phyloP scores from a whole-genome alignment of 305 asterid genomes.

The Caryopteris hybrid region DNA sequence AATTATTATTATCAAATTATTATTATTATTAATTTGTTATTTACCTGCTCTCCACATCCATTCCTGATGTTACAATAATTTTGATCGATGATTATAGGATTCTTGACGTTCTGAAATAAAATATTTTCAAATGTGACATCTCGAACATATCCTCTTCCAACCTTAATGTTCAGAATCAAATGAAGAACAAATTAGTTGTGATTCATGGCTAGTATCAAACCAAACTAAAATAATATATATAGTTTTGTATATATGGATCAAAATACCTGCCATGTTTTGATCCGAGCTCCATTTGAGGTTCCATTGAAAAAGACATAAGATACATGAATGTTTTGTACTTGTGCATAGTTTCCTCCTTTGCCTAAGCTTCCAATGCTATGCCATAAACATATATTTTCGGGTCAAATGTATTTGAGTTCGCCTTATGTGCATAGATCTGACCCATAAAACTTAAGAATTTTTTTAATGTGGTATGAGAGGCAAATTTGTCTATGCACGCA shows the following conservation, averaged over 20 bases:
- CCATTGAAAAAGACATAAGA: constrained; percentile 32
- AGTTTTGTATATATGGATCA: no score
- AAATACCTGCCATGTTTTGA: constrained; percentile 70
- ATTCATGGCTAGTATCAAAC: no score
- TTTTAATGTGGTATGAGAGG: no score
- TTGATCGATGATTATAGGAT: constrained; percentile 67
- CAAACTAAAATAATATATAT: no score
- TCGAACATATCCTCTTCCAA: constrained; percentile 52
- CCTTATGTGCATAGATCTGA: no score
- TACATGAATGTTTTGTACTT: constrained; percentile 42
- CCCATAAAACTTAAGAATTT: no score
- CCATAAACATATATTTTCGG: neutral
- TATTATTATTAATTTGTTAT: no score
- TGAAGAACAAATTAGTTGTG: no score
- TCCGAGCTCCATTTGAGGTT: constrained; percentile 66
- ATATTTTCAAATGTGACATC: constrained; percentile 39
- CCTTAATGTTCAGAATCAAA: constrained; percentile 17
- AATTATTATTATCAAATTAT: neutral
- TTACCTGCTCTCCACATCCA: constrained; percentile 47
- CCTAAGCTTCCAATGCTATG: constrained; percentile 68
- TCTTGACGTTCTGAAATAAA: constrained; percentile 31
- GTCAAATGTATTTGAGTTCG: no score
- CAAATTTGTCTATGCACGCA: no score
- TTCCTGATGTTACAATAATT: constrained; percentile 38
- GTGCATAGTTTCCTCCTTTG: constrained; percentile 32